phyloP scores from a whole-genome alignment of 192 early-diverging fungal species.

The Dispira simplex region DNA sequence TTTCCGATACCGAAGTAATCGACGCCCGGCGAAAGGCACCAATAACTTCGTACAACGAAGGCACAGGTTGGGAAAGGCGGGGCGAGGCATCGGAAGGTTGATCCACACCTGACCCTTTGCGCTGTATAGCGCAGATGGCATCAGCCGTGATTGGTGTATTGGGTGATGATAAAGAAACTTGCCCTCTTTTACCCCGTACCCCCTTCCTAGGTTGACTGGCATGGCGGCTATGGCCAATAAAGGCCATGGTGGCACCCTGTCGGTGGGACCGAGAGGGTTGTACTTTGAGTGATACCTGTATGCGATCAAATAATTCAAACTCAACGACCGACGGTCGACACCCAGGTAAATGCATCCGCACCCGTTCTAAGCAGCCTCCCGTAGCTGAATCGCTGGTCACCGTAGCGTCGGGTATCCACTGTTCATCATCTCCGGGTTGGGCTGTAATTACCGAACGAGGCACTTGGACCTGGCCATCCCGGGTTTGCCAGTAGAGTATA shows the following conservation, averaged over 20 bases:
- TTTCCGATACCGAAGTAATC: too few relatives aligned
- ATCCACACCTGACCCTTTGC: too few relatives aligned
- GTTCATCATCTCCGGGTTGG: constrained; percentile 21
- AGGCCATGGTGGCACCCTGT: neutral
- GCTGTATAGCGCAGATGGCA: too few relatives aligned
- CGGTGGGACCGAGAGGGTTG: constrained; percentile 6
- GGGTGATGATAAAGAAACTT: too few relatives aligned
- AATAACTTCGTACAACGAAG: too few relatives aligned
- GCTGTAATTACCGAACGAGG: constrained; percentile 43
- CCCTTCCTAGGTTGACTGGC: too few relatives aligned
- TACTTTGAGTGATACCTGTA: constrained; percentile 3
- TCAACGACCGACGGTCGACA: neutral
- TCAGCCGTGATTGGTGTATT: too few relatives aligned
- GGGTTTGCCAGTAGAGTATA: constrained; percentile 49
- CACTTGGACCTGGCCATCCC: constrained; percentile 29
- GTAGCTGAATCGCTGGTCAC: neutral
- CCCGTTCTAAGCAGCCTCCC: neutral
- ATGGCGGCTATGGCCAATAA: neutral
- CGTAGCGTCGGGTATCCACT: neutral
- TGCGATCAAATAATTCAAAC: neutral
- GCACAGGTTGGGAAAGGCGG: too few relatives aligned
- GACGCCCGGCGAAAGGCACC: too few relatives aligned
- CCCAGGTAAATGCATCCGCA: neutral
- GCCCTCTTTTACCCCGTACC: too few relatives aligned
- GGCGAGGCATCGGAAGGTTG: too few relatives aligned